Conservation (phyloP, 2,329 filamentous ascomycete species). For the Aspergillus sp. region DNA sequence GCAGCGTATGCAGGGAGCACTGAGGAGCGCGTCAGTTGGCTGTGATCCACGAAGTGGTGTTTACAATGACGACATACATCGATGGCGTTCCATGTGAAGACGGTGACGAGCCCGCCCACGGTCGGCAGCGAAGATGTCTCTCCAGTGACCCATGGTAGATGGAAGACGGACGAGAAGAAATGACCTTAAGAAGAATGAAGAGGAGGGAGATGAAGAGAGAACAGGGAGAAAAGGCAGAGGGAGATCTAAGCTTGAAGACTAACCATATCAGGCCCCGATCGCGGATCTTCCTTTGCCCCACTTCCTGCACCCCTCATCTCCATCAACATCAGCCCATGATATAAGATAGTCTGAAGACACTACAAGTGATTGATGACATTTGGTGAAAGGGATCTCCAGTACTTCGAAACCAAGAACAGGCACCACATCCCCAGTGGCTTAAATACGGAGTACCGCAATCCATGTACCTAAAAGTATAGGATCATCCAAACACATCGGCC, state of each 20-base stretch:
- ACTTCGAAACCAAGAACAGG: background rate
- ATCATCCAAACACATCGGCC: background rate
- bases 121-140: slow-evolving; percentile 29
- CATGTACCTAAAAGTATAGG: too few species aligned
- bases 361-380: background rate
- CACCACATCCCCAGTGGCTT: background rate
- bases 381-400: too few species aligned
- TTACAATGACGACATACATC: slow-evolving; percentile 33
- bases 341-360: background rate
- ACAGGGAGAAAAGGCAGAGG: background rate
- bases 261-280: background rate
- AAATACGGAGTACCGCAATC: background rate
- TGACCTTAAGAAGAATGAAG: background rate
- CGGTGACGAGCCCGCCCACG: slow-evolving; percentile 27
- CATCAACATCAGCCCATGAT: background rate
- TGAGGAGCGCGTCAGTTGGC: slow-evolving; percentile 18
- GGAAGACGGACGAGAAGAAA: background rate
- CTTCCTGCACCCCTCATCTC: background rate
- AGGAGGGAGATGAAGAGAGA: background rate
- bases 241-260: background rate
- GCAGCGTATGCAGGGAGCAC: slow-evolving; percentile 42
- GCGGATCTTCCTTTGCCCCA: background rate
- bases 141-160: slow-evolving; percentile 38
- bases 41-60: slow-evolving; percentile 3
- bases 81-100: slow-evolving; percentile 37